These are phyloP conservation scores for Yamadazyma kitorensis DNA, from an alignment of 805 yeast species.

Conservation along the genomic window DNA sequence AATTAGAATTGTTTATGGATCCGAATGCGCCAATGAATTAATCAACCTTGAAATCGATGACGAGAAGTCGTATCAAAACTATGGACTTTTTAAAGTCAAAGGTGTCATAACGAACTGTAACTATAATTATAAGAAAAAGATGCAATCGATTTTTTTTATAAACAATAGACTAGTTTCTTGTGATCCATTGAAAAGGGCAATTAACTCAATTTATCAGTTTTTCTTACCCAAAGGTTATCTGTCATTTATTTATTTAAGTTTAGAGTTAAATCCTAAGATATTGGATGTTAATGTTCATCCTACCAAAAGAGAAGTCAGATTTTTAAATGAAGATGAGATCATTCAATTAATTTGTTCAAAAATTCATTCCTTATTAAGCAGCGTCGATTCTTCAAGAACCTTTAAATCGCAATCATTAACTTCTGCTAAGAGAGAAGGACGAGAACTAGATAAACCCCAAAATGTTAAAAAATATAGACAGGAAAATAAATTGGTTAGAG, in stretches of 20 bases:
- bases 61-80: conserved; percentile 10
- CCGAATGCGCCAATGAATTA: conserved; percentile 62
- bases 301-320: conserved; percentile 87
- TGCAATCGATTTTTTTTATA: conserved; percentile 76
- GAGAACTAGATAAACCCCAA: conserved; percentile 6
- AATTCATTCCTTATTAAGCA: conserved; percentile 50
- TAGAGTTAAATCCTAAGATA: conserved; percentile 63
- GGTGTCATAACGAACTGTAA: conserved; percentile 75
- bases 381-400: conserved; percentile 63
- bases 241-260: conserved; percentile 73
- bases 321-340: conserved; percentile 83
- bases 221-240: conserved; percentile 74
- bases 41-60: conserved; percentile 42
- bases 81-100: conserved; percentile 50
- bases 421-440: conserved; percentile 20
- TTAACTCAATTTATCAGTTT: conserved; percentile 56
- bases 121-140: conserved; percentile 61
- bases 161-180: conserved; percentile 80
- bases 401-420: conserved; percentile 59
- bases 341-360: conserved; percentile 53
- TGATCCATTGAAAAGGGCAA: conserved; percentile 72
- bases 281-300: conserved; percentile 96
- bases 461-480: conserved; percentile 37
- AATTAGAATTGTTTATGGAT: conserved; percentile 71
- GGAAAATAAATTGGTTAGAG: conserved; percentile 68